Conservation (phyloP, 73 alveolate genomes). For the Tetrahymena elliotti region DNA sequence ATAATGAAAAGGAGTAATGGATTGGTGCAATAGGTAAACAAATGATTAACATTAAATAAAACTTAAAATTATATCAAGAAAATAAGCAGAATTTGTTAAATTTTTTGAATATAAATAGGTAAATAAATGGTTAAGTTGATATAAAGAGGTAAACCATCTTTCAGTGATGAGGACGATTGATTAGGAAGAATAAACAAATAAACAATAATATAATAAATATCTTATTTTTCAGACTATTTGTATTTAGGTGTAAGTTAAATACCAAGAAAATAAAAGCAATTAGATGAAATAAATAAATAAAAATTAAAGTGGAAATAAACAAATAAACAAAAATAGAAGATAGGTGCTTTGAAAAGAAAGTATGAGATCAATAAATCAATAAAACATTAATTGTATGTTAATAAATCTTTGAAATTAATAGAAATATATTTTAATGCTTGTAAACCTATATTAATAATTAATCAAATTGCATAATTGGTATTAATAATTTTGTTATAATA, state of each 20-base stretch:
- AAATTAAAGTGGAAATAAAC: not conserved
- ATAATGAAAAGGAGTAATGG: slow-evolving; percentile 85
- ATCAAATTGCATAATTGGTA: not conserved
- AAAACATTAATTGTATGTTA: not conserved
- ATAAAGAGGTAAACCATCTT: not conserved
- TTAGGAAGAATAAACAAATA: not conserved
- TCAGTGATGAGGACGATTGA: not conserved
- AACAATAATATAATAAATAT: not conserved
- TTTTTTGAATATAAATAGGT: not conserved
- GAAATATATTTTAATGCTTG: not conserved
- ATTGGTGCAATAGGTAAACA: slow-evolving; percentile 85
- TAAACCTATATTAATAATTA: too few species aligned
- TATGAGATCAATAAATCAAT: too few species aligned
- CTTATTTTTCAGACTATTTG: not conserved
- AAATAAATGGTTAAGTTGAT: not conserved
- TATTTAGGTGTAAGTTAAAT: not conserved
- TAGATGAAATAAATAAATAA: not conserved
- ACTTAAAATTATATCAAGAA: not conserved
- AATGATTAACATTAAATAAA: too few species aligned
- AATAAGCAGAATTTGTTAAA: not conserved
- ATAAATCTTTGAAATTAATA: not conserved
- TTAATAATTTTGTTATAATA: not conserved
- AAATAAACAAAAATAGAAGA: not conserved
- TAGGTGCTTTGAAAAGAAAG: too few species aligned
- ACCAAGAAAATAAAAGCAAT: not conserved